Evolutionary conservation across 805 yeast species (phyloP).

Genomic region (Spathaspora gorwiae): DNA sequence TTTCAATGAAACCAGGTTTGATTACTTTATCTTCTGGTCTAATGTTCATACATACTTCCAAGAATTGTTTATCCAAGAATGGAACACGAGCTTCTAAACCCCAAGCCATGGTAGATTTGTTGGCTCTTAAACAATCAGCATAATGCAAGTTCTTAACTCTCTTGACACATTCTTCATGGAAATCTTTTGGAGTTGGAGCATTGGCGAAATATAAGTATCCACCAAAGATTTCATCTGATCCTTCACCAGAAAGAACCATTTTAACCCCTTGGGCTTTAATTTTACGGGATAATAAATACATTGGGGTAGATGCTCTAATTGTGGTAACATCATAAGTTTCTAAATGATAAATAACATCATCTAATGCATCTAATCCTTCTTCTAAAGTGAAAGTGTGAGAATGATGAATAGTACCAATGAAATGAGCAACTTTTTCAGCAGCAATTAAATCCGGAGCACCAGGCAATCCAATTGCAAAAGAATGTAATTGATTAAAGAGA

Average conservation of each 20-base stretch:
- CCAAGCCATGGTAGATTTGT: constrained; percentile 99
- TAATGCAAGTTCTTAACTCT: constrained; percentile 96
- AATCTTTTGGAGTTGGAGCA: constrained; percentile 89
- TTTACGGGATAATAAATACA: constrained; percentile 93
- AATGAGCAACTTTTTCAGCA: constrained; percentile 94
- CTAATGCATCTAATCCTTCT: constrained; percentile 93
- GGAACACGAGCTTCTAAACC: constrained; percentile 99
- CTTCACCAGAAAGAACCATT: constrained; percentile 99
- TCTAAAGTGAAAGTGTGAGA: constrained; percentile 95
- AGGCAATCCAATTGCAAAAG: constrained; percentile 95
- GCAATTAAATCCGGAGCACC: constrained; percentile 97
- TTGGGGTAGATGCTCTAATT: constrained; percentile 98
- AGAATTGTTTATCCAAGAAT: constrained; percentile 90
- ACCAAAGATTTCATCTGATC: constrained; percentile 98
- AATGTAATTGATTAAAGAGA: constrained; percentile 64
- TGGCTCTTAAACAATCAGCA: constrained; percentile 97
- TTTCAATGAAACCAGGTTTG: constrained; percentile 79
- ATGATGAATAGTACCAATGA: constrained; percentile 94
- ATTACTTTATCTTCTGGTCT: constrained; percentile 91
- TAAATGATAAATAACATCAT: constrained; percentile 90
- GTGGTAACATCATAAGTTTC: constrained; percentile 99
- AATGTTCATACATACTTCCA: constrained; percentile 90
- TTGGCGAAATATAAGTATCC: constrained; percentile 96
- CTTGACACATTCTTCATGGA: constrained; percentile 93
- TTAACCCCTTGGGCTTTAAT: constrained; percentile 99